phyloP scores from a whole-genome alignment of 768 basidiomycete species.

The Tricholoma hemisulphureum region DNA sequence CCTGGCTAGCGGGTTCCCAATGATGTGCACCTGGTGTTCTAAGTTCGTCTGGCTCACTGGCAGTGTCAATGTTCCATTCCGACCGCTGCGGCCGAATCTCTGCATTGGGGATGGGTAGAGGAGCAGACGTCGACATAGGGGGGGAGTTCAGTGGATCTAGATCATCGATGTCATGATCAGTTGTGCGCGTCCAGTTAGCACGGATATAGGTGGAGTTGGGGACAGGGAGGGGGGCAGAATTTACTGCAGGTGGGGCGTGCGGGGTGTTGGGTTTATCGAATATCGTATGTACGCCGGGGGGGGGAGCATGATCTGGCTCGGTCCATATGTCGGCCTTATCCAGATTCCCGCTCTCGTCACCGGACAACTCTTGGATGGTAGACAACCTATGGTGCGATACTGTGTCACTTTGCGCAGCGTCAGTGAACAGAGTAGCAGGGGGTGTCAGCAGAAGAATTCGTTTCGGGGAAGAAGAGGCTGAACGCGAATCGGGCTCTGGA shows the following conservation, averaged over 20 bases:
- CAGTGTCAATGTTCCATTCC: not conserved
- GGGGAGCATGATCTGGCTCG: slow-evolving; percentile 1
- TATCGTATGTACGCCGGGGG: slow-evolving; percentile 1
- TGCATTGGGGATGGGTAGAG: slow-evolving; percentile 27
- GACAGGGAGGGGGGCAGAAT: slow-evolving; percentile 17
- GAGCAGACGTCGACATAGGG: slow-evolving; percentile 9
- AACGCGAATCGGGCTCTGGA: slow-evolving; percentile 26
- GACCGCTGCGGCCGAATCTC: slow-evolving; percentile 12
- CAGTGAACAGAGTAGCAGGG: slow-evolving; percentile 32
- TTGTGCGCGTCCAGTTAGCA: slow-evolving; percentile 1
- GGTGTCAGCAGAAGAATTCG: slow-evolving; percentile 36
- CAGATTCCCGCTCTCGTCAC: slow-evolving; percentile 2
- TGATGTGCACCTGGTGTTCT: slow-evolving; percentile 11
- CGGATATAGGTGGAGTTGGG: slow-evolving; percentile 16
- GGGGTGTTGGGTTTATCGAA: not conserved
- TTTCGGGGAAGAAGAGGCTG: slow-evolving; percentile 26
- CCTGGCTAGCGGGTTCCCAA: slow-evolving; percentile 15
- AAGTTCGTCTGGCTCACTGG: slow-evolving; percentile 13
- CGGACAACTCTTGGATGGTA: slow-evolving; percentile 18
- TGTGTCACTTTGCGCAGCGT: slow-evolving; percentile 17
- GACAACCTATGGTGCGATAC: slow-evolving; percentile 15
- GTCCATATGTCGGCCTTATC: not conserved
- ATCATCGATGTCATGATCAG: slow-evolving; percentile 1
- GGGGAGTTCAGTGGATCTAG: slow-evolving; percentile 5
- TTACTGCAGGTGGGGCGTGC: slow-evolving; percentile 15